A percentile compares a stretch with the other conserved stretches of the same genome.
Evolutionary conservation across 371 early-diverging fungal species (phyloP).

Genomic region (Circinella umbellata): DNA sequence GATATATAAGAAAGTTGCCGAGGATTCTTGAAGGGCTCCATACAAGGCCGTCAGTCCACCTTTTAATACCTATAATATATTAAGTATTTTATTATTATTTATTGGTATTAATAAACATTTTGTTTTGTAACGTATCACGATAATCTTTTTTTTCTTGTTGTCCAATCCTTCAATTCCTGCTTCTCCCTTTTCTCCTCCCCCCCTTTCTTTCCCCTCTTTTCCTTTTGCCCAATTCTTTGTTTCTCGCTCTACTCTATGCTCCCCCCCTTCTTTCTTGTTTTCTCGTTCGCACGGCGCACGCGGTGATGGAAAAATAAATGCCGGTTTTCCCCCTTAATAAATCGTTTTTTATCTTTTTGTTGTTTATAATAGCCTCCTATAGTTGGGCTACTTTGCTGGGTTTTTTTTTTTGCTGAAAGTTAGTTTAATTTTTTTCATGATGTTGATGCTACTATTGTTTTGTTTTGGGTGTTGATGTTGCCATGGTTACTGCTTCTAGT

Average conservation of each 20-base stretch:
- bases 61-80: slow-evolving; percentile 58
- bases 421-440: too few species aligned
- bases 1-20: slow-evolving; percentile 67
- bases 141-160: background rate
- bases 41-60: slow-evolving; percentile 77
- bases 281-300: slow-evolving; percentile 8
- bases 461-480: too few species aligned
- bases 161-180: background rate
- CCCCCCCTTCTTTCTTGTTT: background rate
- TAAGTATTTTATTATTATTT: background rate
- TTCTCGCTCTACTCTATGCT: background rate
- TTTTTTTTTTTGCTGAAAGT: too few species aligned
- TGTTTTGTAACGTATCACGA: slow-evolving; percentile 1
- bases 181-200: background rate
- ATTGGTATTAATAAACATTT: background rate
- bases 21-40: slow-evolving; percentile 76
- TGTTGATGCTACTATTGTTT: too few species aligned
- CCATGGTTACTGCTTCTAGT: background rate
- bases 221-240: background rate
- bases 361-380: background rate
- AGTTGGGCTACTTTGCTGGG: too few species aligned
- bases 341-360: slow-evolving; percentile 7
- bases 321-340: slow-evolving; percentile 1
- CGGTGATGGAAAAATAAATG: slow-evolving; percentile 8
- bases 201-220: background rate